A percentile compares a stretch with the other conserved stretches of the same genome.
phyloP scores from a whole-genome alignment of 169 alveolate genomes.

The Plasmodium vivax region DNA sequence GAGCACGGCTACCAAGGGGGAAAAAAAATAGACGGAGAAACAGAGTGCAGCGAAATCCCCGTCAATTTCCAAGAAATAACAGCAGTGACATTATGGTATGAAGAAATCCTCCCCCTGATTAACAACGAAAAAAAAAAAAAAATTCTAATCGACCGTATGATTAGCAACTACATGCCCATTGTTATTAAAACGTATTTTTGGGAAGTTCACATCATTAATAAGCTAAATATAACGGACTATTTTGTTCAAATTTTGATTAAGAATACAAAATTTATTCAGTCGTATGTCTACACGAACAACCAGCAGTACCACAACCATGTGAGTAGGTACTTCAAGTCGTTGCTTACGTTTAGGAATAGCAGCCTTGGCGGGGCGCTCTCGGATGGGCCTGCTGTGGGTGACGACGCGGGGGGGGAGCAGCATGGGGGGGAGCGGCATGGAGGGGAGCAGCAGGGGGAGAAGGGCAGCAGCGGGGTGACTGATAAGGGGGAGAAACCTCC shows the following conservation, averaged over 20 bases:
- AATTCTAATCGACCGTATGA: constrained; percentile 13
- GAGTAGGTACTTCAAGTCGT: constrained; percentile 35
- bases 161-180: constrained; percentile 38
- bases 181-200: constrained; percentile 50
- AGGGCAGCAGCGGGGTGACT: not conserved
- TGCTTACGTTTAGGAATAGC: not conserved
- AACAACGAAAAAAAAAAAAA: constrained; percentile 66
- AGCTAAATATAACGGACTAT: constrained; percentile 45
- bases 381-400: not conserved
- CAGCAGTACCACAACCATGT: constrained; percentile 55
- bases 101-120: constrained; percentile 55
- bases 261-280: constrained; percentile 62
- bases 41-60: not conserved
- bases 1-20: not conserved
- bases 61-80: constrained; percentile 29
- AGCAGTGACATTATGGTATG: constrained; percentile 44
- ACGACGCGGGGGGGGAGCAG: not conserved
- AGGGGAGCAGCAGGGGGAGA: not conserved
- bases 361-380: not conserved
- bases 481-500: not conserved
- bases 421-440: not conserved
- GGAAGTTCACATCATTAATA: constrained; percentile 55
- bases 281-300: constrained; percentile 52
- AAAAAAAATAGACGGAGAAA: not conserved
- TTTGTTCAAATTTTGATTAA: constrained; percentile 62